phyloP scores from a whole-genome alignment of 495 filamentous ascomycete species.

The Talaromyces ruber region DNA sequence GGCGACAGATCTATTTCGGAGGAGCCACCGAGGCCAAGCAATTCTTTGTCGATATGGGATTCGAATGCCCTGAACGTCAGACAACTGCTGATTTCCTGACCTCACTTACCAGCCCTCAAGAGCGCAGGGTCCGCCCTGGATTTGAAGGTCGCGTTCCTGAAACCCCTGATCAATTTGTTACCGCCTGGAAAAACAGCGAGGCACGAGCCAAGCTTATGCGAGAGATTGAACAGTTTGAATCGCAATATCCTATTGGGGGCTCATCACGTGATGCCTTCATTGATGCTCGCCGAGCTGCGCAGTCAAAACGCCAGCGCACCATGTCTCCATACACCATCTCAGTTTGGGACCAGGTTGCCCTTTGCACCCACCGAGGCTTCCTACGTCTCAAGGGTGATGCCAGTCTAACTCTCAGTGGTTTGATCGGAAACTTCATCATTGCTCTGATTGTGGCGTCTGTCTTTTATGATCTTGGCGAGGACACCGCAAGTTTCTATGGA shows the following conservation, averaged over 20 bases:
- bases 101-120: conserved; percentile 63
- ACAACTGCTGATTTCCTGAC: conserved; percentile 78
- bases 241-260: conserved; percentile 52
- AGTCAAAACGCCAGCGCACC: conserved; percentile 44
- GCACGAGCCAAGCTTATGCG: conserved; percentile 54
- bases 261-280: conserved; percentile 59
- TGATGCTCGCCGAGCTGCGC: conserved; percentile 49
- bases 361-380: conserved; percentile 72
- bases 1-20: conserved; percentile 78
- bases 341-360: conserved; percentile 55
- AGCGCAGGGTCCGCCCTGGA: conserved; percentile 54
- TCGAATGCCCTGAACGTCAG: conserved; percentile 61
- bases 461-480: conserved; percentile 62
- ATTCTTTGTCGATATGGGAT: conserved; percentile 69
- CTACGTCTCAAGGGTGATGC: conserved; percentile 58
- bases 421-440: conserved; percentile 69
- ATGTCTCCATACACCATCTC: conserved; percentile 74
- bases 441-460: conserved; percentile 72
- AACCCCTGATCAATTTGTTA: conserved; percentile 70
- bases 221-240: conserved; percentile 66
- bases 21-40: conserved; percentile 49
- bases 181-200: conserved; percentile 64
- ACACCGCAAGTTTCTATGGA: conserved; percentile 64
- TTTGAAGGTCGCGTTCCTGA: conserved; percentile 59
- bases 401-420: conserved; percentile 56